Evolutionary conservation across 1,139 yeast species (phyloP).

Genomic region (Meyerozyma athensensis): DNA sequence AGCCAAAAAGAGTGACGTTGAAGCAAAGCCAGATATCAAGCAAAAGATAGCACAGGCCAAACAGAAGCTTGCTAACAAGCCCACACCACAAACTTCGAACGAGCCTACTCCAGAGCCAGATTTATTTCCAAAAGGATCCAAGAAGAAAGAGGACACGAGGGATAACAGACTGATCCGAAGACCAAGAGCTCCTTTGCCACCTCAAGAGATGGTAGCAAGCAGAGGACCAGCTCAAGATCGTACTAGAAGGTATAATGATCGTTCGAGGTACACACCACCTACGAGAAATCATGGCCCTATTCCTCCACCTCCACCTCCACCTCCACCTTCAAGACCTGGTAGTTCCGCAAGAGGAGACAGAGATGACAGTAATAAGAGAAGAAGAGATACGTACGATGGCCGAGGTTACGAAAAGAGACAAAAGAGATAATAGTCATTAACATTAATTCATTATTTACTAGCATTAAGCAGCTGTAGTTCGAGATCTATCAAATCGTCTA

Average conservation of each 20-base stretch:
- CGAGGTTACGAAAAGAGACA: slow-evolving; percentile 31
- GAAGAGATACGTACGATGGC: slow-evolving; percentile 19
- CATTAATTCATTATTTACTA: not conserved
- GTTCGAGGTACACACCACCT: slow-evolving; percentile 12
- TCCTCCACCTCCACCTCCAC: slow-evolving; percentile 24
- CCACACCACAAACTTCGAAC: not conserved
- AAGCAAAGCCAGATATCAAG: slow-evolving; percentile 5
- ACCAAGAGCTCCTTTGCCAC: slow-evolving; percentile 14
- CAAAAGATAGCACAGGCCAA: slow-evolving; percentile 6
- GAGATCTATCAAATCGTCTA: slow-evolving; percentile 28
- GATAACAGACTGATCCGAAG: slow-evolving; percentile 3
- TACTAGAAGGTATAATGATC: slow-evolving; percentile 3
- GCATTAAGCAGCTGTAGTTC: slow-evolving; percentile 21
- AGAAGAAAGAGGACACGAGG: slow-evolving; percentile 3
- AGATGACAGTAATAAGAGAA: slow-evolving; percentile 20
- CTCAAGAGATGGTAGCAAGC: slow-evolving; percentile 12
- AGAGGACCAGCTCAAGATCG: slow-evolving; percentile 5
- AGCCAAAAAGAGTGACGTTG: not conserved
- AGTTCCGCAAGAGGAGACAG: slow-evolving; percentile 11
- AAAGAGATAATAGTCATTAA: slow-evolving; percentile 17
- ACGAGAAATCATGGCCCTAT: slow-evolving; percentile 12
- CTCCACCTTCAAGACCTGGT: slow-evolving; percentile 14
- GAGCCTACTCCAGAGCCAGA: slow-evolving; percentile 4
- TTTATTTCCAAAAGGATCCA: slow-evolving; percentile 4
- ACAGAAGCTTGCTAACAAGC: not conserved